phyloP scores from a whole-genome alignment of 768 basidiomycete species.

The Russula earlei region DNA sequence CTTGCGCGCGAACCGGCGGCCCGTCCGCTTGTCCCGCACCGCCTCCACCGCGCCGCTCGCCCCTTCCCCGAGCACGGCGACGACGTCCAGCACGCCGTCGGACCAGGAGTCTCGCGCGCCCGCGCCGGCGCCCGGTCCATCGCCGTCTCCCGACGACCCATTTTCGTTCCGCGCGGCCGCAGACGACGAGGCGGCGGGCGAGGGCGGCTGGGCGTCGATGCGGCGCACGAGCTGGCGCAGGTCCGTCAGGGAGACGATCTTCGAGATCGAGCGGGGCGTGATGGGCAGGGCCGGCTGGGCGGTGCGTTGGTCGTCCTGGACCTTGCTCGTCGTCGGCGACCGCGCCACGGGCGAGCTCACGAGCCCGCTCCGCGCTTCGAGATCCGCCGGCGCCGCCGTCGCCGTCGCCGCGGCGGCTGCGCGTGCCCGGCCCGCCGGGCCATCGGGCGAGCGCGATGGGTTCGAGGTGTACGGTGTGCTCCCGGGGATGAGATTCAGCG shows the following conservation, averaged over 20 bases:
- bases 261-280: conserved; percentile 14
- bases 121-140: background rate
- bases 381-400: too few relatives aligned
- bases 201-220: background rate
- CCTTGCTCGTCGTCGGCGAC: background rate
- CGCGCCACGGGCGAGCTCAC: background rate
- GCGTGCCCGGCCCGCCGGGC: background rate
- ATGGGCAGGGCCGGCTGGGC: conserved; percentile 3
- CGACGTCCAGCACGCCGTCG: conserved; percentile 58
- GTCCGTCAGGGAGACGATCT: conserved; percentile 10
- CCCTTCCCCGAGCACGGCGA: conserved; percentile 74
- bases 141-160: too few relatives aligned
- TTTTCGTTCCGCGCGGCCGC: background rate
- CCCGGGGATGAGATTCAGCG: background rate
- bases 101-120: conserved; percentile 26
- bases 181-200: background rate
- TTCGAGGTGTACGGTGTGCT: background rate
- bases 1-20: conserved; percentile 81
- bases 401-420: background rate
- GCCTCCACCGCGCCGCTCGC: conserved; percentile 88
- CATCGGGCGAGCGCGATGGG: background rate
- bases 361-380: too few relatives aligned
- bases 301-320: background rate
- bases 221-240: conserved; percentile 12
- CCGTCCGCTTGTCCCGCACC: conserved; percentile 67